phyloP scores from a whole-genome alignment of 169 alveolate genomes.

The Cryptosporidium ryanae region DNA sequence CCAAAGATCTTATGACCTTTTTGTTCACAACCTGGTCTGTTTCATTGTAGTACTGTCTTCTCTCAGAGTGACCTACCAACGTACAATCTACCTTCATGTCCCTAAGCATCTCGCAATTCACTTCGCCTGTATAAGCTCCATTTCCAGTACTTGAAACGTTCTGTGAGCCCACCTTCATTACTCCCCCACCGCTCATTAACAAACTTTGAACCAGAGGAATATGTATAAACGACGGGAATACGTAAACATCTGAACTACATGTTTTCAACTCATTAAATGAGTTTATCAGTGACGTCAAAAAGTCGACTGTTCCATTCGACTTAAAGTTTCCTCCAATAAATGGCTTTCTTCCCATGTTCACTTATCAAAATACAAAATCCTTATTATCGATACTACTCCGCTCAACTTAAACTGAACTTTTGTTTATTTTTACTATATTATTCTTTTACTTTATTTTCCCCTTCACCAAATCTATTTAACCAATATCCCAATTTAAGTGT shows the following conservation, averaged over 20 bases:
- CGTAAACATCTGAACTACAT: conserved; percentile 16
- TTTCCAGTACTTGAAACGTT: conserved; percentile 91
- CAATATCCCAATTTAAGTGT: too few species aligned
- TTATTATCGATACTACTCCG: too few species aligned
- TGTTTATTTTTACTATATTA: too few species aligned
- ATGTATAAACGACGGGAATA: conserved; percentile 91
- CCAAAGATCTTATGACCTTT: conserved; percentile 90
- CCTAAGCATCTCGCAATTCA: conserved; percentile 91
- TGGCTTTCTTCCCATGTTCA: conserved; percentile 84
- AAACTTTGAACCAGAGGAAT: conserved; percentile 82
- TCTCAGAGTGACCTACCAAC: conserved; percentile 97
- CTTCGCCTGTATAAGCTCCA: conserved; percentile 99
- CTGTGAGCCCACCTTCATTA: conserved; percentile 90
- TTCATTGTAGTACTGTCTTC: conserved; percentile 94
- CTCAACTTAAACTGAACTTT: too few species aligned
- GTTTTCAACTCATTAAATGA: conserved; percentile 80
- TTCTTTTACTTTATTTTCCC: too few species aligned
- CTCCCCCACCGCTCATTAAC: conserved; percentile 52
- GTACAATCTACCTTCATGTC: conserved; percentile 94
- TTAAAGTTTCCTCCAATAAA: conserved; percentile 97
- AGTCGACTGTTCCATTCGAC: conserved; percentile 91
- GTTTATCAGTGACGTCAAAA: conserved; percentile 83
- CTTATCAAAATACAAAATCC: too few species aligned
- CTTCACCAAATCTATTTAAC: too few species aligned
- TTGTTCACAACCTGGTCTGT: conserved; percentile 93